A percentile compares a stretch with the other conserved stretches of the same genome.
phyloP scores from a whole-genome alignment of 1,139 yeast species.

The Geotrichum siamense region DNA sequence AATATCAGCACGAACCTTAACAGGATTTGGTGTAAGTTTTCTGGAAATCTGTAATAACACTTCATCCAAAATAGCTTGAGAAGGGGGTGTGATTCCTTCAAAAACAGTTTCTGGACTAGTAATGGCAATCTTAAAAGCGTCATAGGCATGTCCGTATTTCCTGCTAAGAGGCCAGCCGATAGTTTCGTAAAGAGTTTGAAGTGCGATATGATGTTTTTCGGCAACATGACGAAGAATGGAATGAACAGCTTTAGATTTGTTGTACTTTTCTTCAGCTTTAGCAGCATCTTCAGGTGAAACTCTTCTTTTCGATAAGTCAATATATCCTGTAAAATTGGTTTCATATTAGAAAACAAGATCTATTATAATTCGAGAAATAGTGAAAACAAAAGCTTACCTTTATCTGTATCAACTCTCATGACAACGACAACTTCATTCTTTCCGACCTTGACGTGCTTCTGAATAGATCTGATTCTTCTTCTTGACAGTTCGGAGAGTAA shows the following conservation, averaged over 20 bases:
- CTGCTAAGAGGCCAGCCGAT: constrained; percentile 97
- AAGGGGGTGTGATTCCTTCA: constrained; percentile 69
- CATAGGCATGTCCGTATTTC: constrained; percentile 95
- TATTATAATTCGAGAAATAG: too few relatives aligned
- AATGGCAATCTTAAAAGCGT: constrained; percentile 93
- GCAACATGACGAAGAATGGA: constrained; percentile 97
- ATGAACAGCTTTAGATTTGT: constrained; percentile 95
- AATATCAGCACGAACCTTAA: constrained; percentile 93
- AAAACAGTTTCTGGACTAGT: constrained; percentile 80
- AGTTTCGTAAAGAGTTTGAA: constrained; percentile 77
- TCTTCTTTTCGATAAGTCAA: constrained; percentile 94
- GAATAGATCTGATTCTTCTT: constrained; percentile 97
- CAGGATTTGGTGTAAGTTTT: constrained; percentile 96
- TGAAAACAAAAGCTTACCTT: constrained; percentile 61
- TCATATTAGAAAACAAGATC: background rate
- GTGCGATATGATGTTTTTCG: constrained; percentile 77
- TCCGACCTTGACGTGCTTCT: constrained; percentile 95
- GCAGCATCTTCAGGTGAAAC: constrained; percentile 97
- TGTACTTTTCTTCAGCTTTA: constrained; percentile 96
- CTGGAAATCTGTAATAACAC: constrained; percentile 79
- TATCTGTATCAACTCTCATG: constrained; percentile 97
- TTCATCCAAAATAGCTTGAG: constrained; percentile 67
- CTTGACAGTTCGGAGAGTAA: constrained; percentile 91
- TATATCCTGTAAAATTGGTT: constrained; percentile 40
- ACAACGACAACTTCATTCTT: constrained; percentile 98